Evolutionary conservation across 495 filamentous ascomycete species (phyloP), one percentile per base, ranked within the genome.

Genomic region (Lasiosphaeria ovina): DNA sequence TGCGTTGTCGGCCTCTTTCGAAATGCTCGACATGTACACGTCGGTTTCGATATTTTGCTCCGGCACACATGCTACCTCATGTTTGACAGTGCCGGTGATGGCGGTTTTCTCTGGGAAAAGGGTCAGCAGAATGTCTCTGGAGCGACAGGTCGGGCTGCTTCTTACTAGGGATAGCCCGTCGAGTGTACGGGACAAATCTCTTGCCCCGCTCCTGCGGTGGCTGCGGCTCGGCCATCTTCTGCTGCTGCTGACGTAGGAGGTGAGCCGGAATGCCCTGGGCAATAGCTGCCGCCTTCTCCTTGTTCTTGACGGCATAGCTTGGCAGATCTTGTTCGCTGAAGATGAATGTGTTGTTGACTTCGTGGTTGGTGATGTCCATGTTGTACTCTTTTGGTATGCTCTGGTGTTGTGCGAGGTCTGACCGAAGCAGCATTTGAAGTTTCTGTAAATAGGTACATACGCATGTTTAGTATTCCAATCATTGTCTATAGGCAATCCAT

Each of bases 321-420:
- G 92, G 88, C 31, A 95, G 81, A 69, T 98, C 89, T 71, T 94
- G 92, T 73, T 98, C 93, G 14, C 88, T 89, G 68, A 98, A 98
- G 45, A 97, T 74, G 68, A 85, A 96, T 7, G 90, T 93, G 68
- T 97, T 98, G 68, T 83, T 75, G 52, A 86, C 73, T 63, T 83
- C 69, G 66, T 77, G 64, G 66, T 83, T 87, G 58, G 79, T 86
- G 59, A 89, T 68, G 12, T 90, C 83, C 54, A 98, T 76, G 51
- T 86, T 79, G 74, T 96, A 98, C 69, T 95, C 91, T 66, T 90
- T 91, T 3, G 92, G 90, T 16, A 96, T 76, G 3, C 83, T 74
- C 55, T 83, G 76, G 65, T 91, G 87, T 53, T 85, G 77, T 2
- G 82, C 75, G 14, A 85, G 67, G 35, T 84, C 77, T 7, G 71